Percentiles rank a stretch among this genome's conserved stretches.
Conservation (phyloP, 2,329 filamentous ascomycete species). For the Trichoderma sp. region DNA sequence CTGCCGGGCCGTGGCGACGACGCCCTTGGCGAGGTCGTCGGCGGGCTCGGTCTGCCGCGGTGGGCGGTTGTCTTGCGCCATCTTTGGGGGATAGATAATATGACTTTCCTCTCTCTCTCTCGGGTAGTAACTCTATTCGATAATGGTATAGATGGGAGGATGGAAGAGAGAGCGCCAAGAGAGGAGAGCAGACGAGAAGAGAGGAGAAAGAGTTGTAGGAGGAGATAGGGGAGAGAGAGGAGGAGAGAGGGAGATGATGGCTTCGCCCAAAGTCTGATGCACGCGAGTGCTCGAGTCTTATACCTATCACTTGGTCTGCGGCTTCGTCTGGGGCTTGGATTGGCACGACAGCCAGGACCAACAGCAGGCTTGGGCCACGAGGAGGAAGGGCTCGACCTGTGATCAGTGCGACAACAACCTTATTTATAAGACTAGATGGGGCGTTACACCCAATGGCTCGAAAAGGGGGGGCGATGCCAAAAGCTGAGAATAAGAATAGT, state of each 20-base stretch:
- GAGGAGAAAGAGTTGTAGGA: too few species aligned
- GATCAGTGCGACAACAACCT: slow-evolving; percentile 13
- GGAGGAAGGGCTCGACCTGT: neutral
- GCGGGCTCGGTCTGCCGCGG: slow-evolving; percentile 51
- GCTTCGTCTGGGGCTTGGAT: too few species aligned
- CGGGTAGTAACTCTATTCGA: neutral
- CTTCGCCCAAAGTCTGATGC: too few species aligned
- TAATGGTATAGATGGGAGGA: neutral
- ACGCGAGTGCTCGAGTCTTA: neutral
- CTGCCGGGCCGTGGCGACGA: slow-evolving; percentile 66
- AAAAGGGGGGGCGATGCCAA: neutral
- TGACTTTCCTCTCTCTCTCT: too few species aligned
- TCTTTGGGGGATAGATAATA: neutral
- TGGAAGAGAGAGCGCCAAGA: neutral
- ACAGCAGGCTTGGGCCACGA: neutral
- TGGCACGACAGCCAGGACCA: neutral
- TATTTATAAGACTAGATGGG: slow-evolving; percentile 14
- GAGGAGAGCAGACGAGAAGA: neutral
- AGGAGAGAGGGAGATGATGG: too few species aligned
- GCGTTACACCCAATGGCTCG: neutral
- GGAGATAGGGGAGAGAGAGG: too few species aligned
- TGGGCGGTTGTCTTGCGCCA: neutral
- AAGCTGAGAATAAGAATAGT: too few species aligned
- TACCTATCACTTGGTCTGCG: neutral
- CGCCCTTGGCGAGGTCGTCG: slow-evolving; percentile 68